Percentiles rank a stretch among this genome's conserved stretches.
These are phyloP conservation scores for Otatea glauca DNA, from an alignment of 176 grass and related monocot genomes.

Conservation along the genomic window DNA sequence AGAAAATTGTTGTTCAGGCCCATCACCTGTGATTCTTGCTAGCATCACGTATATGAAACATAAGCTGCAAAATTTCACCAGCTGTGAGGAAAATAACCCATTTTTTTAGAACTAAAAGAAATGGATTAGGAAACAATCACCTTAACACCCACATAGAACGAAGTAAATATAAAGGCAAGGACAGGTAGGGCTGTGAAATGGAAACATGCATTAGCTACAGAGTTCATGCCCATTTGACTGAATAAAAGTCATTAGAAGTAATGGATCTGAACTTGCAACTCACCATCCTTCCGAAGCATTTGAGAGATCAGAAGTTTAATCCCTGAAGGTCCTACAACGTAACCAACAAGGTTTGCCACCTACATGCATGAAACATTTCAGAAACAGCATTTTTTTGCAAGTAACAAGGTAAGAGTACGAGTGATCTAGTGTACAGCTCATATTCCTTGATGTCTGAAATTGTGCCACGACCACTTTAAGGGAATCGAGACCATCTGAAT, in stretches of 20 bases:
- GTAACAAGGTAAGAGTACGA: neutral
- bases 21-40: constrained; percentile 35
- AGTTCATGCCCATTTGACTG: neutral
- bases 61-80: constrained; percentile 63
- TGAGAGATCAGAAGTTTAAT: constrained; percentile 67
- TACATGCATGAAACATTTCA: constrained; percentile 39
- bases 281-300: constrained; percentile 73
- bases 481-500: neutral
- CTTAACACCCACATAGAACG: constrained; percentile 91
- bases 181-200: constrained; percentile 54
- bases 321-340: constrained; percentile 77
- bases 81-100: constrained; percentile 15
- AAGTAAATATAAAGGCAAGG: constrained; percentile 63
- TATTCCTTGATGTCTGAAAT: neutral
- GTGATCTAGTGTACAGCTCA: neutral
- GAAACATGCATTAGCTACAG: constrained; percentile 41
- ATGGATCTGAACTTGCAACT: constrained; percentile 35
- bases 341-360: constrained; percentile 92
- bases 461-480: neutral
- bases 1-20: neutral
- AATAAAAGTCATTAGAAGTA: neutral
- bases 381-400: neutral
- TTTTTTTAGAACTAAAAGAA: neutral
- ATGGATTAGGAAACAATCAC: constrained; percentile 51
- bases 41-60: constrained; percentile 79